Base-by-base conservation (phyloP, 768 basidiomycete species). In the Brasilioporus rufonigricans region DNA sequence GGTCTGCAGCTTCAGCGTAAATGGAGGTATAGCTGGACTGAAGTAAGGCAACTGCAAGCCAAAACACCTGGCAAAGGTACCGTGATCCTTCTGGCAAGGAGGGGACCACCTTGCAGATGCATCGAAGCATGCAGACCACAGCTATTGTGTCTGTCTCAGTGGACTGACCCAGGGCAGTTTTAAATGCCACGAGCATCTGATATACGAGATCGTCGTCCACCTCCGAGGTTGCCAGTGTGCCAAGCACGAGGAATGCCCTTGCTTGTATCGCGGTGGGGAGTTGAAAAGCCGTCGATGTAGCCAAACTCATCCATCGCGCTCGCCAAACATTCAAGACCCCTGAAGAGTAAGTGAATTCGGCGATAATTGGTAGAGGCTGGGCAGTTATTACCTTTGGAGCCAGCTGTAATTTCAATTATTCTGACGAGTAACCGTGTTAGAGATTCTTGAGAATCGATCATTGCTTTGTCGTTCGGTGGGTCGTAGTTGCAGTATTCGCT, bases 151-250 rank as follows among this genome's bases (percentile, higher is more conserved):
- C 86, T 19, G 79, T 76, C 62, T 88, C 86, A 29, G 80, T 82
- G n/a, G 85, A 79, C 61, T 85, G 83, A 11, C 72, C 67, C 18
- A 96, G 73, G 0, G 89, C 87, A 0, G 80, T 85, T 58, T 82
- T 83, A 70, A 95, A 85, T 1, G 94, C 91, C 7, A 94, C 89
- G 10, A 95, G 81, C 71, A 96, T 92, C 66, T 97, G 94, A 62
- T 95, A 96, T 50, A 96, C 76, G 60, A 94, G 83, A 66, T 97
- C 94, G 57, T 95, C 94, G 59, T 97, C 94, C 39, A 94, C 89
- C 24, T 93, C 91, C 3, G 87, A 80, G 4, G 82, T 82, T 16
- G 91, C 86, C n/a, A 95, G 78, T n/a, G 81, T 78, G 4, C 90
- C 90, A 10, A 97, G 80, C 4, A 88, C 84, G 31, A 89, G 81